Base-by-base conservation (phyloP, 352 stramenopile genomes). In the Pythium plurisporium region DNA sequence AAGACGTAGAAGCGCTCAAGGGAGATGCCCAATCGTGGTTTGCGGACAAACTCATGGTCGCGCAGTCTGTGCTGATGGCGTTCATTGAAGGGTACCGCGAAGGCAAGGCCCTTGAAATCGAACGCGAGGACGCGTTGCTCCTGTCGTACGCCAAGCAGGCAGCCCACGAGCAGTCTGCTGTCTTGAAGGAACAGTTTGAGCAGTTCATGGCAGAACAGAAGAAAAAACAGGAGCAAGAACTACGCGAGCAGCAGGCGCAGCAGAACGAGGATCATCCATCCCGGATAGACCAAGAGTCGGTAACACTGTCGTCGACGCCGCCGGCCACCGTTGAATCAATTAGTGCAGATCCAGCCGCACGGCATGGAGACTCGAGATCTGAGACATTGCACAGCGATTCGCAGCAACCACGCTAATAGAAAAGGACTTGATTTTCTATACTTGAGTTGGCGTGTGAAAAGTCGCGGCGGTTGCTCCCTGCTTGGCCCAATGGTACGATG, bases 61-160 rank as follows among this genome's bases (percentile, higher is more conserved):
- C 79, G 17, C 82, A 92, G 59, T 74, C 73, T 8, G 84, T 92
- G 63, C 65, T 95, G 26, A 69, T 88, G 70, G 79, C 80, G 30
- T 95, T 93, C 44, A 91, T 95, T 57, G 71, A 86, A 2, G 85
- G 85, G 11, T 95, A 95, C 69, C 70, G 74, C 6, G 76, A 84
- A 34, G 85, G 85, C 42, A 95, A 95, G 49, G 57, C 77, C 44
- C 67, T 89, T 44, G 85, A 95, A 63, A 45, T 95, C 38, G 59
- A 76, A 41, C 78, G 85, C 12, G 65, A 93, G 34, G 79, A 92
- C 37, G 75, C 85, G 34, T 52, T 93, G 51, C 62, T 95, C 9
- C 66, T 93, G 33, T 78, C 76, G n/a, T 77, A 89, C 42, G 85
- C 76, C 5, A 86, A 89, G 37, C 77, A 91, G 59, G 79, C 79